A percentile compares a stretch with the other conserved stretches of the same genome.
Conservation (phyloP, 306 rosid species). For the Quercus gilva region DNA sequence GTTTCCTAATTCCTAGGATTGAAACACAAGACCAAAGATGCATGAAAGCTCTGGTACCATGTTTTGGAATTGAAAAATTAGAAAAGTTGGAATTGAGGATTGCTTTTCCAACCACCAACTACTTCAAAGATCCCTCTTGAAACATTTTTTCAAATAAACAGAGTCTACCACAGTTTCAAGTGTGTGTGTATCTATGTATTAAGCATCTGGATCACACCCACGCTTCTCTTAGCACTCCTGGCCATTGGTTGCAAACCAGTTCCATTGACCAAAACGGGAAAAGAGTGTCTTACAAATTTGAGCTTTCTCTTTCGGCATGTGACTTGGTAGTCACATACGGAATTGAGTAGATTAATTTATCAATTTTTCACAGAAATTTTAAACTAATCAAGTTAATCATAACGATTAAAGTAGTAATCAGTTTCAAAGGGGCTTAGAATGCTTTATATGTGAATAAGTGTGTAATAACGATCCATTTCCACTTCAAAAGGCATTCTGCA, state of each 20-base stretch:
- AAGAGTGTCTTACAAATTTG: neutral
- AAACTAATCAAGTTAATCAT: neutral
- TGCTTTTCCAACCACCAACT: neutral
- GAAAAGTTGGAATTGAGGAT: too few species aligned
- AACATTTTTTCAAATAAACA: neutral
- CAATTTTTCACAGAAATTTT: neutral
- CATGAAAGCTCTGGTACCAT: neutral
- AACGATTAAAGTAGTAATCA: neutral
- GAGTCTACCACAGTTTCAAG: neutral
- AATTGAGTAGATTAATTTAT: neutral
- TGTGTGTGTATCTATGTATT: neutral
- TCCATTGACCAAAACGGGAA: neutral
- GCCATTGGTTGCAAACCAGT: neutral
- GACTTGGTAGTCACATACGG: neutral
- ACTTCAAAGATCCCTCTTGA: neutral
- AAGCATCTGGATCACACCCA: neutral
- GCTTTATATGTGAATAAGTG: neutral
- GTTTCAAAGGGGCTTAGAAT: neutral
- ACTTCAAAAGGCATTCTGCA: too few species aligned
- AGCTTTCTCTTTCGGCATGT: neutral
- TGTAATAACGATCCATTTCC: too few species aligned
- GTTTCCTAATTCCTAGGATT: neutral
- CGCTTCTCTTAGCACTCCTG: neutral
- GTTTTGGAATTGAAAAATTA: neutral
- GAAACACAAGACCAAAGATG: neutral